These are phyloP conservation scores for Hemileia vastatrix DNA, from an alignment of 1,284 basidiomycete genomes.

Conservation along the genomic window DNA sequence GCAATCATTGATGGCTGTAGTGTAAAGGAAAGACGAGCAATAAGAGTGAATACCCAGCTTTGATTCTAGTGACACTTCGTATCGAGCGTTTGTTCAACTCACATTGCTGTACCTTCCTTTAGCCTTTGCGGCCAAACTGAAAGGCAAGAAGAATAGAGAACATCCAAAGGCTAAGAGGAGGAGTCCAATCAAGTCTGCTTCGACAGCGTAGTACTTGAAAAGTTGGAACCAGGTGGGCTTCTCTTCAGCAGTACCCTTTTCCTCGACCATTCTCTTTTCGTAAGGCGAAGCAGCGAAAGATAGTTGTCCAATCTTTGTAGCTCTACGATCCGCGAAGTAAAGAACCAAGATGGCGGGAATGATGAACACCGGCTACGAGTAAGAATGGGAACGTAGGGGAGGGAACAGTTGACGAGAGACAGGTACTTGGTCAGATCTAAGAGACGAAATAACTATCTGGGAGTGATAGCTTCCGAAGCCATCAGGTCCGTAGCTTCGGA, in stretches of 20 bases:
- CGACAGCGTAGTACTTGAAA: conserved; percentile 11
- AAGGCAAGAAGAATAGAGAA: conserved; percentile 27
- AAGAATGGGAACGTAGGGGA: conserved; percentile 1
- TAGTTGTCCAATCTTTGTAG: conserved; percentile 39
- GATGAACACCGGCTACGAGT: too few relatives aligned
- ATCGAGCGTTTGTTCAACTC: not conserved
- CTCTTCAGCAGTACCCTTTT: not conserved
- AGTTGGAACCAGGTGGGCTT: not conserved
- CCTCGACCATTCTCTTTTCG: conserved; percentile 18
- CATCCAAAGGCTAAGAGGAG: conserved; percentile 24
- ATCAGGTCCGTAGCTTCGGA: too few relatives aligned
- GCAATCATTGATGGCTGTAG: conserved; percentile 28
- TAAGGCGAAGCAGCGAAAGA: conserved; percentile 25
- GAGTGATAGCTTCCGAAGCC: too few relatives aligned
- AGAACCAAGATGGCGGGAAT: conserved; percentile 38
- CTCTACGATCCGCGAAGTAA: conserved; percentile 44
- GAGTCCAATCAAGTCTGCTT: conserved; percentile 27
- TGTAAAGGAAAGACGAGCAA: not conserved
- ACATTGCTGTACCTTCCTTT: conserved; percentile 24
- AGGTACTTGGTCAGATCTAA: too few relatives aligned
- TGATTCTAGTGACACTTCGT: not conserved
- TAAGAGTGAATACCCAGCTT: not conserved
- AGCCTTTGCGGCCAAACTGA: conserved; percentile 23
- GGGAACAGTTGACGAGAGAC: too few relatives aligned
- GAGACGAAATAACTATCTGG: too few relatives aligned